Evolutionary conservation across 2,329 filamentous ascomycete species (phyloP).

Genomic region (Epichloe coenophiala): DNA sequence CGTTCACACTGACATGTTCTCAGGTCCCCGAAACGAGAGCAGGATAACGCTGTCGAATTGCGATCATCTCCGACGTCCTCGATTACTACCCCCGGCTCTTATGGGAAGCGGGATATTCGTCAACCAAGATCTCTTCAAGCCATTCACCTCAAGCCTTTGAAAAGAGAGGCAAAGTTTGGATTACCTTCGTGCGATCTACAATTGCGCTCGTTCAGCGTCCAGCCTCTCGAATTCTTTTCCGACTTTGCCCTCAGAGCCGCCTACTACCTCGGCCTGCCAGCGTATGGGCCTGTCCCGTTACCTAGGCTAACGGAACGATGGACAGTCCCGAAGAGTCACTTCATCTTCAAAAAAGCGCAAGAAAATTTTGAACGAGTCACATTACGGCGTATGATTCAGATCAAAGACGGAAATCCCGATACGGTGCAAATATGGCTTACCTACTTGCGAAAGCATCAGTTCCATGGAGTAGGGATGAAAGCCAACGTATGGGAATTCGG

Average conservation of each 20-base stretch:
- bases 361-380: slow-evolving; percentile 97
- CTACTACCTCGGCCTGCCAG: slow-evolving; percentile 82
- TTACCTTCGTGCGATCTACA: slow-evolving; percentile 84
- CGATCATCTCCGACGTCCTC: background rate
- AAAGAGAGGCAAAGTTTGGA: slow-evolving; percentile 58
- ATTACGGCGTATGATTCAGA: slow-evolving; percentile 72
- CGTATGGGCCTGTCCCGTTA: slow-evolving; percentile 72
- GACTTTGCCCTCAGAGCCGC: slow-evolving; percentile 91
- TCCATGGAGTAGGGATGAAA: slow-evolving; percentile 97
- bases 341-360: slow-evolving; percentile 94
- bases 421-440: slow-evolving; percentile 85
- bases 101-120: slow-evolving; percentile 24
- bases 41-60: background rate
- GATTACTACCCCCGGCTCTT: background rate
- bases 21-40: background rate
- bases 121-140: slow-evolving; percentile 73
- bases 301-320: slow-evolving; percentile 82
- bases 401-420: slow-evolving; percentile 81
- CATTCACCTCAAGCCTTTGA: slow-evolving; percentile 72
- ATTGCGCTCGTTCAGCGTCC: slow-evolving; percentile 77
- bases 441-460: slow-evolving; percentile 82
- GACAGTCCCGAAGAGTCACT: slow-evolving; percentile 81
- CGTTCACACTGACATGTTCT: background rate
- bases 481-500: slow-evolving; percentile 91
- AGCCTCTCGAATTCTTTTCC: slow-evolving; percentile 84